These are phyloP conservation scores for Nicotiana undulata DNA, from an alignment of 257 asterid species.

Conservation along the genomic window DNA sequence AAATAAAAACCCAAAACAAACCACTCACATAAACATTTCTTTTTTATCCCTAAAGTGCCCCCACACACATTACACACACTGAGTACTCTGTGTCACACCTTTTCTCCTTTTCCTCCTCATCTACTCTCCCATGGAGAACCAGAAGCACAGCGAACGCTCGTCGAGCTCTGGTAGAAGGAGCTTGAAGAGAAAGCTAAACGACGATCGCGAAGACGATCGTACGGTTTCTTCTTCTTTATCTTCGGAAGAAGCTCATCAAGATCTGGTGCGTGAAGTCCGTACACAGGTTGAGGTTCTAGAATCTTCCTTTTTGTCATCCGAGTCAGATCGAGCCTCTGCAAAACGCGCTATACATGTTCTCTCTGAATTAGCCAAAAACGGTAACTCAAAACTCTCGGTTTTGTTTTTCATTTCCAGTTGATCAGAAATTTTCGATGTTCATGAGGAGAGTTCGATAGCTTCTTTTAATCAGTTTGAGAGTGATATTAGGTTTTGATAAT, in stretches of 20 bases:
- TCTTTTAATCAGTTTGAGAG: background rate
- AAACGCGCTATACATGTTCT: conserved; percentile 59
- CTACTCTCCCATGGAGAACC: conserved; percentile 60
- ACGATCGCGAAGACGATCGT: conserved; percentile 48
- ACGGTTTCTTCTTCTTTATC: conserved; percentile 37
- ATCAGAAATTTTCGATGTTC: background rate
- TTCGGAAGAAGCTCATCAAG: conserved; percentile 45
- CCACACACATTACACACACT: conserved; percentile 14
- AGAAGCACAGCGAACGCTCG: conserved; percentile 56
- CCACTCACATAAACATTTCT: background rate
- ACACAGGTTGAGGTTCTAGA: conserved; percentile 68
- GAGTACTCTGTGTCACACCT: conserved; percentile 11
- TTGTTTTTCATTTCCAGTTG: conserved; percentile 21
- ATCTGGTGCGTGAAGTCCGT: conserved; percentile 55
- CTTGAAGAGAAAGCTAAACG: conserved; percentile 75
- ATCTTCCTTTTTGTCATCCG: conserved; percentile 28
- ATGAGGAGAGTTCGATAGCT: background rate
- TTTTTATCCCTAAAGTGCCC: conserved; percentile 46
- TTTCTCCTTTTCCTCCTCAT: conserved; percentile 30
- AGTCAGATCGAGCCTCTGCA: conserved; percentile 53
- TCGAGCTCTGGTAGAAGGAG: conserved; percentile 52
- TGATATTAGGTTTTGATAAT: conserved; percentile 16
- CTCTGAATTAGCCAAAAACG: conserved; percentile 68
- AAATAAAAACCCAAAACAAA: background rate
- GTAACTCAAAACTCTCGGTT: conserved; percentile 24